Evolutionary conservation across 2,329 filamentous ascomycete genomes (phyloP).

Genomic region (Colletotrichum lini): DNA sequence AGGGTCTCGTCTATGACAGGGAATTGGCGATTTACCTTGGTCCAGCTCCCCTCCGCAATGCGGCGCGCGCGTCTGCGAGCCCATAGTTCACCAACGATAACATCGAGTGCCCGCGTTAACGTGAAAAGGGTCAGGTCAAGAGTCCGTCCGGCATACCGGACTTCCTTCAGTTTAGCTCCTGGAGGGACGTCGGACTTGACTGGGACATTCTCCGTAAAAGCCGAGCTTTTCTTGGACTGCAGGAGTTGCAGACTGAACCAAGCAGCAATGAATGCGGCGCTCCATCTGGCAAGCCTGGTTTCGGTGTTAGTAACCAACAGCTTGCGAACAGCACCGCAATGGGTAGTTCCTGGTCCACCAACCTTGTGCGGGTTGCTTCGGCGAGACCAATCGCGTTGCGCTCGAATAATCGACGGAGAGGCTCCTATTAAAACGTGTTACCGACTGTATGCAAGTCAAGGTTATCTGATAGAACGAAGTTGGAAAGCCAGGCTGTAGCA

Average conservation of each 20-base stretch:
- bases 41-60: constrained; percentile 62
- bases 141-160: constrained; percentile 75
- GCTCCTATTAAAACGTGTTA: constrained; percentile 29
- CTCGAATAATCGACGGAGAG: constrained; percentile 47
- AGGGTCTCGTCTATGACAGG: background rate
- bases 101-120: constrained; percentile 79
- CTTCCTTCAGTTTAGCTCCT: constrained; percentile 47
- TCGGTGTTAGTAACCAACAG: constrained; percentile 40
- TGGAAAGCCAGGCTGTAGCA: constrained; percentile 6
- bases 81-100: constrained; percentile 78
- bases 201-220: constrained; percentile 58
- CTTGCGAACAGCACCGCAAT: background rate
- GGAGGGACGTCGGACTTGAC: constrained; percentile 49
- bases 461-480: background rate
- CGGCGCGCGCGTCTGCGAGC: constrained; percentile 62
- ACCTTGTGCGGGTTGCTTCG: constrained; percentile 44
- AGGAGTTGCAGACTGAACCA: constrained; percentile 71
- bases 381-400: constrained; percentile 46
- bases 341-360: background rate
- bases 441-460: background rate
- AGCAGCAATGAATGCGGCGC: constrained; percentile 70
- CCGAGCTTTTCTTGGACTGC: constrained; percentile 66
- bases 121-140: constrained; percentile 88
- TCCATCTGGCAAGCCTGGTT: constrained; percentile 67
- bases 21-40: constrained; percentile 54